Percentiles rank a stretch among this genome's conserved stretches.
Conservation (phyloP, 805 yeast genomes). For the Suhomyces sp. region DNA sequence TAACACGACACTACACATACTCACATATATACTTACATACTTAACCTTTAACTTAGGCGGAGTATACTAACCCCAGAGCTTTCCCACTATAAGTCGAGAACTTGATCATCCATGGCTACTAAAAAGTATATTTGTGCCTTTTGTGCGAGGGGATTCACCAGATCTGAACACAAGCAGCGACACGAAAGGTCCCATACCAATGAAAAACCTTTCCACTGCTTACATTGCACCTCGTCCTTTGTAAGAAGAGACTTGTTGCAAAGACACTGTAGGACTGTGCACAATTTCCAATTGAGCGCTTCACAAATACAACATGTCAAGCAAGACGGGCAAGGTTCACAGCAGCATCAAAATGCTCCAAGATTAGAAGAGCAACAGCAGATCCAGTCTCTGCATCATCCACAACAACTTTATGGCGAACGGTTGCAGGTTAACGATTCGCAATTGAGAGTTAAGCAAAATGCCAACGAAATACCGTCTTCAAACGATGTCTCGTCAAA, state of each 20-base stretch:
- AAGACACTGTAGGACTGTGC: conserved; percentile 78
- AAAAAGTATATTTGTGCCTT: conserved; percentile 73
- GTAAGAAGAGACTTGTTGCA: conserved; percentile 76
- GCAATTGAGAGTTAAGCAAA: background rate
- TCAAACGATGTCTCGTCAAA: background rate
- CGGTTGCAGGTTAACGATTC: background rate
- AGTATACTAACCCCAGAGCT: background rate
- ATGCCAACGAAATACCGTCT: background rate
- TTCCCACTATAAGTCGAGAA: background rate
- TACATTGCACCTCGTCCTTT: conserved; percentile 65
- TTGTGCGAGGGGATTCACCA: conserved; percentile 88
- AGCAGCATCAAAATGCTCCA: background rate
- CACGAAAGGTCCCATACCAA: conserved; percentile 94
- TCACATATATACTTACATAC: background rate
- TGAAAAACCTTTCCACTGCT: conserved; percentile 82
- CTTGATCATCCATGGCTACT: conserved; percentile 25
- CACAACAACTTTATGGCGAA: background rate
- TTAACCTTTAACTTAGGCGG: background rate
- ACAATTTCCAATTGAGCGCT: conserved; percentile 32
- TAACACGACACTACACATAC: background rate
- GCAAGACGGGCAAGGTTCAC: background rate
- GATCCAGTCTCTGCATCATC: background rate
- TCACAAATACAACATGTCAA: conserved; percentile 1
- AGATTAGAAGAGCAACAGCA: background rate
- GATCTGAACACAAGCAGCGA: conserved; percentile 89